Percentiles rank a stretch among this genome's conserved stretches.
Evolutionary conservation across 148 eudicot genomes (phyloP).

Genomic region (Rhododendron ovatum): DNA sequence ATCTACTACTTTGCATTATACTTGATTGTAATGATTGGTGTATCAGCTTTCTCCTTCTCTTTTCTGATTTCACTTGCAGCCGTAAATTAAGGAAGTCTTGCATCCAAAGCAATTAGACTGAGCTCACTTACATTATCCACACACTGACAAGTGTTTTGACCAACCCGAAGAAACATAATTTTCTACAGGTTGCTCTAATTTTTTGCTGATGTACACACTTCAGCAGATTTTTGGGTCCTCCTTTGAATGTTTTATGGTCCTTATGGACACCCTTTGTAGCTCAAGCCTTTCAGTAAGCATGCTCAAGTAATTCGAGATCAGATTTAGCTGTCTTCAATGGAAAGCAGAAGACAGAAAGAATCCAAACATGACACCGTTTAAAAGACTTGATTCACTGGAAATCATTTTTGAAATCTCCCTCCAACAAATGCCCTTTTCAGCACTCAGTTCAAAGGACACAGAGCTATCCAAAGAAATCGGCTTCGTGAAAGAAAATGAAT

Average conservation of each 20-base stretch:
- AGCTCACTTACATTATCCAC: neutral
- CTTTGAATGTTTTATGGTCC: neutral
- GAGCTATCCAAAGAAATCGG: neutral
- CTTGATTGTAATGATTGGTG: neutral
- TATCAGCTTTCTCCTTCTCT: neutral
- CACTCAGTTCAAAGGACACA: neutral
- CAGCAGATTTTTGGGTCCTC: neutral
- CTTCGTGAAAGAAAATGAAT: neutral
- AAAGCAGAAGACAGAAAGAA: neutral
- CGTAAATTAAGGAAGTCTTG: neutral
- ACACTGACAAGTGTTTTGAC: neutral
- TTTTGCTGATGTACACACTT: neutral
- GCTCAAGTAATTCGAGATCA: neutral
- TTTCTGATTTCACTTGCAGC: neutral
- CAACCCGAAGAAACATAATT: neutral
- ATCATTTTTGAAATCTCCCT: neutral
- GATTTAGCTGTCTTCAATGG: neutral
- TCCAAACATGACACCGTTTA: neutral
- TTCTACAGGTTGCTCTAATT: neutral
- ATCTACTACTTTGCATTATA: neutral
- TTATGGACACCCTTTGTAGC: neutral
- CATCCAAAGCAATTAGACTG: neutral
- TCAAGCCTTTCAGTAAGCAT: neutral
- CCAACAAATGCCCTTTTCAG: neutral
- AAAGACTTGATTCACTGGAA: neutral